A percentile compares a stretch with the other conserved stretches of the same genome.
phyloP scores from a whole-genome alignment of 768 basidiomycete species.

The Hericium erinaceus region DNA sequence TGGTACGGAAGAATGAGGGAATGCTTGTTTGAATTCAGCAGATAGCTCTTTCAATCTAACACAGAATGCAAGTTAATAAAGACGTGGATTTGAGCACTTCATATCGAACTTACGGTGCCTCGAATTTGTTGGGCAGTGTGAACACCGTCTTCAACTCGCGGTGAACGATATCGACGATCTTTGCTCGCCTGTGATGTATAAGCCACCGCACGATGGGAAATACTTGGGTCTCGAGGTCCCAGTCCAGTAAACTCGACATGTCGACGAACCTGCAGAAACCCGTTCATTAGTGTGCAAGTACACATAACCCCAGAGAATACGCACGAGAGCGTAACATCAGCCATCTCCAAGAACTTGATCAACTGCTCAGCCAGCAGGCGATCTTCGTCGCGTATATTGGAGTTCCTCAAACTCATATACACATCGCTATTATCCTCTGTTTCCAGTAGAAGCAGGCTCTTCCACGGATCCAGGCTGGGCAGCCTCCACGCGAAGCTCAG shows the following conservation, averaged over 20 bases:
- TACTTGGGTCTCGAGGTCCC: slow-evolving; percentile 75
- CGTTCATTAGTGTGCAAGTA: neutral
- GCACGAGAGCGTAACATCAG: slow-evolving; percentile 68
- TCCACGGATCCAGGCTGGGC: slow-evolving; percentile 81
- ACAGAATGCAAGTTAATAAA: slow-evolving; percentile 9
- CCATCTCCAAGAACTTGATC: slow-evolving; percentile 65
- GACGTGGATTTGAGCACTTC: neutral
- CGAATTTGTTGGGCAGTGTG: slow-evolving; percentile 57
- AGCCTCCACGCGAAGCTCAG: slow-evolving; percentile 67
- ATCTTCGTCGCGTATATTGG: slow-evolving; percentile 56
- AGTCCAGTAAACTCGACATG: slow-evolving; percentile 72
- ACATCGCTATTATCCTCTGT: slow-evolving; percentile 43
- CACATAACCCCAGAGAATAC: slow-evolving; percentile 20
- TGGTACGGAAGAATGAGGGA: slow-evolving; percentile 51
- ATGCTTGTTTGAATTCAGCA: slow-evolving; percentile 50
- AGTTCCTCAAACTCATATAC: slow-evolving; percentile 48
- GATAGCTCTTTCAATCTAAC: slow-evolving; percentile 46
- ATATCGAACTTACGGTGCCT: slow-evolving; percentile 41
- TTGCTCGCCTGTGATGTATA: slow-evolving; percentile 83
- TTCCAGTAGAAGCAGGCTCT: slow-evolving; percentile 74
- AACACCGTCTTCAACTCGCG: slow-evolving; percentile 74
- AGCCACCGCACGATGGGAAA: slow-evolving; percentile 90
- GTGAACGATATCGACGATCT: slow-evolving; percentile 82
- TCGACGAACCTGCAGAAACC: slow-evolving; percentile 50
- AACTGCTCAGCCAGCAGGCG: slow-evolving; percentile 60